Base-by-base conservation (phyloP, 352 stramenopile genomes). In the Phytophthora lateralis region DNA sequence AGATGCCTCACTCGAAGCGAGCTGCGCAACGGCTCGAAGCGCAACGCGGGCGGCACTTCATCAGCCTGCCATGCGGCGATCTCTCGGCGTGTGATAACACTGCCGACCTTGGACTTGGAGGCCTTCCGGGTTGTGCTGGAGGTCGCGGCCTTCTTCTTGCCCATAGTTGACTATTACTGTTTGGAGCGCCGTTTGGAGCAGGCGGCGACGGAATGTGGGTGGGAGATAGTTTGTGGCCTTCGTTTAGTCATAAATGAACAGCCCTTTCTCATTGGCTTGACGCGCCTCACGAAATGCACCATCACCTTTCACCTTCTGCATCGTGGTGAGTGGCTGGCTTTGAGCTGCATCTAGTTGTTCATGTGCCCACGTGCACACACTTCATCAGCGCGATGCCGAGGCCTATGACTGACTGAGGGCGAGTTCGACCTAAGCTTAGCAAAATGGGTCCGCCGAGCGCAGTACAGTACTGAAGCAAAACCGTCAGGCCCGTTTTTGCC, bases 1-100 rank as follows among this genome's bases (percentile, higher is more conserved):
- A 94, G 70, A 29, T 66, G 27, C 34, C 55, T 60, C 29, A 73
- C 55, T 39, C 50, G 50, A 6, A 91, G 69, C 43, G 68, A 64
- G 7, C 63, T 61, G 37, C 69, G 69, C 21, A 54, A 63, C 41
- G 76, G 55, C 46, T 85, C 68, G 30, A 91, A 78, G 56, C 73
- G 76, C 53, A 91, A 62, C 24, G 73, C 52, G 17, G 73, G 51
- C 17, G 81, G 68, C 18, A 77, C 60, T 21, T 63, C 60, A 38
- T 72, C 63, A 14, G 53, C 51, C 24, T 75, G 54, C 59, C 67
- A 68, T 6, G 56, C 55, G 24, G 60, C 49, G 41, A 62, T 26
- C 15, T 70, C 50, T 20, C 60, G 55, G 20, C 59, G 54, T 0
- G 38, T 64, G 30, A 60, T 57, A 26, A 32, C 17, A n/a, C 57